These are phyloP conservation scores for Magnolia officinalis DNA, from an alignment of 164 flowering plant species.

Conservation along the genomic window DNA sequence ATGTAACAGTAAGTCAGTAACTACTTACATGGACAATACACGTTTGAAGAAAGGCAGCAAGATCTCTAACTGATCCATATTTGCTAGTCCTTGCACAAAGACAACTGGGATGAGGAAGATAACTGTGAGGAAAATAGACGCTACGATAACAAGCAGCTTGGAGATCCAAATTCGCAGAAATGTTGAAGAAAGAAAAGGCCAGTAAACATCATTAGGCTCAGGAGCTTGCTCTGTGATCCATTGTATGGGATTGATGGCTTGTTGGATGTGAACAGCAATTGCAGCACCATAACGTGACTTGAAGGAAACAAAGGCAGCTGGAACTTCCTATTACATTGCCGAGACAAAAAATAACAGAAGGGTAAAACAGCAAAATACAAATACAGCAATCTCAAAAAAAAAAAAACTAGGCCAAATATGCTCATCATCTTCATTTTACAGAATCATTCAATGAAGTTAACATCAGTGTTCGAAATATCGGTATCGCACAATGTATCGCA, in stretches of 20 bases:
- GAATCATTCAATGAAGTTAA: background rate
- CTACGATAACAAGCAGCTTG: slow-evolving; percentile 56
- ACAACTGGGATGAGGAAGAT: slow-evolving; percentile 81
- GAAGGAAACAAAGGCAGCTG: slow-evolving; percentile 91
- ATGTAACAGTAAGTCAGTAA: background rate
- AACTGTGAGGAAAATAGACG: slow-evolving; percentile 51
- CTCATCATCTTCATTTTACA: background rate
- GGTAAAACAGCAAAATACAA: background rate
- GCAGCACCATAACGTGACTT: slow-evolving; percentile 82
- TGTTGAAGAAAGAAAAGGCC: slow-evolving; percentile 88
- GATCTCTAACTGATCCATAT: slow-evolving; percentile 61
- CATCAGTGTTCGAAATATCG: too few relatives aligned
- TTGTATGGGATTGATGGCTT: slow-evolving; percentile 62
- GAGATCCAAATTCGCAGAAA: slow-evolving; percentile 70
- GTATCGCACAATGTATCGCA: too few relatives aligned
- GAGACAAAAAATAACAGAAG: background rate
- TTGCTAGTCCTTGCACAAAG: slow-evolving; percentile 84
- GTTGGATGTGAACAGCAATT: slow-evolving; percentile 56
- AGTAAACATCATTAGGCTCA: slow-evolving; percentile 80
- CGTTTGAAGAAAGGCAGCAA: slow-evolving; percentile 71
- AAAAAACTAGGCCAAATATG: background rate
- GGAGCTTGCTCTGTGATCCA: slow-evolving; percentile 91
- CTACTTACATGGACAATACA: slow-evolving; percentile 61
- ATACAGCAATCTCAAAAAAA: background rate
- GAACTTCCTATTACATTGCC: slow-evolving; percentile 50